Evolutionary conservation across 1,284 basidiomycete genomes (phyloP).

Genomic region (Apiotrichum montevideense): DNA sequence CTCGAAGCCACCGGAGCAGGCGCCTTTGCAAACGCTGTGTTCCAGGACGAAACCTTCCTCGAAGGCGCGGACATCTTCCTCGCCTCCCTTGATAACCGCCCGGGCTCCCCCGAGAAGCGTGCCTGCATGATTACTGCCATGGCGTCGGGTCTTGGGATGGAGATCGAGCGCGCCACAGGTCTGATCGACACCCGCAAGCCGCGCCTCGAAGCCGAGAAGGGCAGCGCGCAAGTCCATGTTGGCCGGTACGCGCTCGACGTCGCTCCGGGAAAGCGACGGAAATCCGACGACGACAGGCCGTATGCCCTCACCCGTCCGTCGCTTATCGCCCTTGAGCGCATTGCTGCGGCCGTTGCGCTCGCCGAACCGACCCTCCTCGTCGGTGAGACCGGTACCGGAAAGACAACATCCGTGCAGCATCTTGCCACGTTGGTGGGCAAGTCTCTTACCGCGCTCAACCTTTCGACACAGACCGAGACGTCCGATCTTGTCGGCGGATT

Average conservation of each 20-base stretch:
- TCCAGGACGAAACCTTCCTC: constrained; percentile 85
- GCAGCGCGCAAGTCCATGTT: constrained; percentile 42
- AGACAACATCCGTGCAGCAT: constrained; percentile 88
- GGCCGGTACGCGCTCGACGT: constrained; percentile 31
- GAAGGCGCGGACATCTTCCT: constrained; percentile 92
- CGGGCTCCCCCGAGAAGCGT: constrained; percentile 36
- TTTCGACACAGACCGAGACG: constrained; percentile 95
- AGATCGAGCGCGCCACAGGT: constrained; percentile 56
- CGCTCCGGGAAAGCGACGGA: constrained; percentile 5
- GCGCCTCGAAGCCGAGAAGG: constrained; percentile 61
- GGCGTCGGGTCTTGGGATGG: constrained; percentile 62
- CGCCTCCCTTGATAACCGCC: constrained; percentile 58
- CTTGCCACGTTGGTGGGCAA: constrained; percentile 73
- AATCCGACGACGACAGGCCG: constrained; percentile 48
- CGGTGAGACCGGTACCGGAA: constrained; percentile 97
- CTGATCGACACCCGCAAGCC: constrained; percentile 59
- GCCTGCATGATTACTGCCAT: constrained; percentile 48
- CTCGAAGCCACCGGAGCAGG: constrained; percentile 41
- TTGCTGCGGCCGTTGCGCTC: constrained; percentile 67
- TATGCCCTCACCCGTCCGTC: constrained; percentile 91
- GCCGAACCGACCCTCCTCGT: constrained; percentile 85
- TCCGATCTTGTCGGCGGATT: constrained; percentile 92
- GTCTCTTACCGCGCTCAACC: constrained; percentile 79
- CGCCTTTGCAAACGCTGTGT: constrained; percentile 64
- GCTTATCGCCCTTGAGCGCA: constrained; percentile 69